Percentiles rank a stretch among this genome's conserved stretches.
Conservation (phyloP, 768 basidiomycete genomes). For the Leccinum uliginosum region DNA sequence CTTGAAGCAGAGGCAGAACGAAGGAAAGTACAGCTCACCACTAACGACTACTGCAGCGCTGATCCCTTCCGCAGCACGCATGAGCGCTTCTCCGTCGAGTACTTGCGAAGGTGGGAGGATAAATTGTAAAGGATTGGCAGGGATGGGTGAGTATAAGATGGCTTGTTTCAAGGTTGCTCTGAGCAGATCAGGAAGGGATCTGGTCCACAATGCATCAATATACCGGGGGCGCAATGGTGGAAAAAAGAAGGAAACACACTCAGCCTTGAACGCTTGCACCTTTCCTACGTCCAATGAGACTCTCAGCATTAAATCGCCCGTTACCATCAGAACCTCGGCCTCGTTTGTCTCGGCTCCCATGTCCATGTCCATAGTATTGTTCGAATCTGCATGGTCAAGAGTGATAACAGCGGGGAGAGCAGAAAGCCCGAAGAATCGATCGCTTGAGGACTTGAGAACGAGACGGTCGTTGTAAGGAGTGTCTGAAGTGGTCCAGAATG, state of each 20-base stretch:
- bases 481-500: conserved; percentile 36
- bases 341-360: conserved; percentile 8
- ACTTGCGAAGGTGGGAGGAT: conserved; percentile 66
- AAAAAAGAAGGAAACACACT: conserved; percentile 41
- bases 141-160: conserved; percentile 68
- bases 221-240: background rate
- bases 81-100: conserved; percentile 72
- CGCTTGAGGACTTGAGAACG: conserved; percentile 63
- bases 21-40: conserved; percentile 37
- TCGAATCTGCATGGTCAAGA: conserved; percentile 17
- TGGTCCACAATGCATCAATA: conserved; percentile 35
- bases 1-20: background rate
- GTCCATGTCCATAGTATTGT: conserved; percentile 7
- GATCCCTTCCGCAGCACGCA: conserved; percentile 74
- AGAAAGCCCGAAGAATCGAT: conserved; percentile 69
- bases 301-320: conserved; percentile 69
- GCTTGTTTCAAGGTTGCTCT: conserved; percentile 82
- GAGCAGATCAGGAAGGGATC: conserved; percentile 61
- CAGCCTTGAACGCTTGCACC: conserved; percentile 54
- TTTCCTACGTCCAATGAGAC: conserved; percentile 57
- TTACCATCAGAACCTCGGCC: conserved; percentile 37
- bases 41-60: conserved; percentile 70
- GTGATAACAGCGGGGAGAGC: conserved; percentile 31
- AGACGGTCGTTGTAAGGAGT: conserved; percentile 69
- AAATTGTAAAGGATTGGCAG: conserved; percentile 77